These are phyloP conservation scores for Miscanthus lutarioriparius DNA, from an alignment of 176 grass and related monocot species.

Conservation along the genomic window DNA sequence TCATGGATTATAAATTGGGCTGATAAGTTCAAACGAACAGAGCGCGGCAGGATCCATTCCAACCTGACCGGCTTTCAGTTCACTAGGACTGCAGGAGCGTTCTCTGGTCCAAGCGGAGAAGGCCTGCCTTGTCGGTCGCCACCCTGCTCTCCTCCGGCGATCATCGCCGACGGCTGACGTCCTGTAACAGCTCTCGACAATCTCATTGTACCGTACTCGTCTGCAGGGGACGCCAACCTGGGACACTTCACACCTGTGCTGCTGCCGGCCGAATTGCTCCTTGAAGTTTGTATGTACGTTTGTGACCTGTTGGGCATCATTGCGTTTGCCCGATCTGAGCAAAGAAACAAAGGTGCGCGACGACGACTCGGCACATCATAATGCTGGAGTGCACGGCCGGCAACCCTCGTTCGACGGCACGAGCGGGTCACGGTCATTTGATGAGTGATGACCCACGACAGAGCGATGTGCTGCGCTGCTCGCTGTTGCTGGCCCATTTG, in stretches of 20 bases:
- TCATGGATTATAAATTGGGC: too few relatives aligned
- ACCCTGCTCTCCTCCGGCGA: neutral
- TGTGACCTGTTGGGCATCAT: neutral
- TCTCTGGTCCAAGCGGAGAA: neutral
- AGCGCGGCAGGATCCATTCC: too few relatives aligned
- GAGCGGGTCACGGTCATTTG: neutral
- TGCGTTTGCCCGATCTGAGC: neutral
- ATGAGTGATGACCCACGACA: neutral
- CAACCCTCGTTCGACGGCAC: constrained; percentile 5
- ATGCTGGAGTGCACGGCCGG: constrained; percentile 13
- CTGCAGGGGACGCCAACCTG: neutral
- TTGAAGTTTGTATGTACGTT: neutral
- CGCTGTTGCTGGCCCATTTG: neutral
- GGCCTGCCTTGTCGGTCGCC: neutral
- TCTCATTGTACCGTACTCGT: neutral
- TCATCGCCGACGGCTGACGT: neutral
- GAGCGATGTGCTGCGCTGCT: neutral
- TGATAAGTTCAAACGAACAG: too few relatives aligned
- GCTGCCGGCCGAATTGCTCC: neutral
- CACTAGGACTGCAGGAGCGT: neutral
- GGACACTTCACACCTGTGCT: neutral
- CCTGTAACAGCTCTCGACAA: neutral
- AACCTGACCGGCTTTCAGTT: neutral
- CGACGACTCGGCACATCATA: neutral
- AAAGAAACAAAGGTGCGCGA: neutral